Evolutionary conservation across 1,284 basidiomycete species (phyloP).

Genomic region (Ganoderma multipileum): DNA sequence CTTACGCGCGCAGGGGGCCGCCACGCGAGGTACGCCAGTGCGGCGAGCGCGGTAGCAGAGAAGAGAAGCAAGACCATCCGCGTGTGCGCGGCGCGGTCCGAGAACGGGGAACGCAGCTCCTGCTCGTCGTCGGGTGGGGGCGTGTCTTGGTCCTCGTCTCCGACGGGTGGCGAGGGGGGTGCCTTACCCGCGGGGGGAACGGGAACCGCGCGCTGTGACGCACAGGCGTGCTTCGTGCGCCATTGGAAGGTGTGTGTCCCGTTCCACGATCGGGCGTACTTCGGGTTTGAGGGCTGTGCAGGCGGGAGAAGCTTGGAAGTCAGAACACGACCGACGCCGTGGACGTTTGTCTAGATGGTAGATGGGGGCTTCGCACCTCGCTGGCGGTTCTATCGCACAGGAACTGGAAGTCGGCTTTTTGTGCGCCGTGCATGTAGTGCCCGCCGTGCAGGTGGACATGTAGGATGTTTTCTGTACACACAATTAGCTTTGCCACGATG

Average conservation of each 20-base stretch:
- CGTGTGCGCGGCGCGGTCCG: conserved; percentile 18
- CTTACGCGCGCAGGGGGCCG: conserved; percentile 38
- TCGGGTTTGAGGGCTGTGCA: conserved; percentile 40
- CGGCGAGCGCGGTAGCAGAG: conserved; percentile 31
- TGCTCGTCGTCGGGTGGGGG: conserved; percentile 30
- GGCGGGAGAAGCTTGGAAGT: neutral
- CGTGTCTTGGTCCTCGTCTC: conserved; percentile 23
- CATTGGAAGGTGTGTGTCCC: conserved; percentile 44
- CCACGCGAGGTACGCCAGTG: conserved; percentile 36
- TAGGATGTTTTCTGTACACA: conserved; percentile 38
- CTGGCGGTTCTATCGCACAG: conserved; percentile 46
- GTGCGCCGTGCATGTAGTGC: conserved; percentile 44
- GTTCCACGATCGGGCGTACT: conserved; percentile 39
- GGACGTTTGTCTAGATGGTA: neutral
- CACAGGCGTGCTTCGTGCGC: conserved; percentile 44
- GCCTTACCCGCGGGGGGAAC: conserved; percentile 7
- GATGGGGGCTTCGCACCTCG: conserved; percentile 33
- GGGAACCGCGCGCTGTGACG: conserved; percentile 10
- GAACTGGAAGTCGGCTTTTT: conserved; percentile 49
- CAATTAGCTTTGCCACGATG: conserved; percentile 1
- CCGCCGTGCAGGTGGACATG: conserved; percentile 50
- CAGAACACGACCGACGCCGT: neutral
- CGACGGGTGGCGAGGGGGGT: conserved; percentile 13
- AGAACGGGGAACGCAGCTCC: conserved; percentile 31
- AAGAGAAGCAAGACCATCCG: conserved; percentile 33